A percentile compares a stretch with the other conserved stretches of the same genome.
phyloP scores from a whole-genome alignment of 176 grass and related monocot genomes.

The Aegilops sharonensis region DNA sequence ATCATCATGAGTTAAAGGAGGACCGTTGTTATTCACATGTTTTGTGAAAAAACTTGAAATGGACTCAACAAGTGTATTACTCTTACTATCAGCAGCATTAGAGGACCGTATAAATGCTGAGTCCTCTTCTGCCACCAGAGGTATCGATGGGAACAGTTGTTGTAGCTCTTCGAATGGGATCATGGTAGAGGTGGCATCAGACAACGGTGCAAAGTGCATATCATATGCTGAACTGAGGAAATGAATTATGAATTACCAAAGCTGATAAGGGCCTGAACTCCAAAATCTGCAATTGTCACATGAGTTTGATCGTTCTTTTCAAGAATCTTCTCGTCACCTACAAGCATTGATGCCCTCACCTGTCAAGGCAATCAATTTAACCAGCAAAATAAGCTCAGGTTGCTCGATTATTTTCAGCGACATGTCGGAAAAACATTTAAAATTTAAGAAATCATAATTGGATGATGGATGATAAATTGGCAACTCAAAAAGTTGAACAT shows the following conservation, averaged over 20 bases:
- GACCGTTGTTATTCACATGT: conserved; percentile 35
- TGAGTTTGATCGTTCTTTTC: conserved; percentile 76
- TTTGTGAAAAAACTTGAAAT: conserved; percentile 56
- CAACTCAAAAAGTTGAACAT: neutral
- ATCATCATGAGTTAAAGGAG: conserved; percentile 52
- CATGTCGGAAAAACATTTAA: neutral
- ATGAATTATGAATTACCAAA: conserved; percentile 41
- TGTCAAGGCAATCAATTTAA: conserved; percentile 34
- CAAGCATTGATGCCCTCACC: conserved; percentile 77
- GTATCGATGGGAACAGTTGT: conserved; percentile 70
- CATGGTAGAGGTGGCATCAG: conserved; percentile 21
- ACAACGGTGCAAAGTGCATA: conserved; percentile 4
- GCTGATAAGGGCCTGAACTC: conserved; percentile 88
- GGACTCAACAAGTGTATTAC: conserved; percentile 44
- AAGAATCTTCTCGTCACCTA: conserved; percentile 53
- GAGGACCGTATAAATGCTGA: conserved; percentile 55
- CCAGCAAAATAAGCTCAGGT: neutral
- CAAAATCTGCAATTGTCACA: conserved; percentile 82
- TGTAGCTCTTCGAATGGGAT: conserved; percentile 58
- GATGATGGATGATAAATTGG: neutral
- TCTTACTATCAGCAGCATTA: neutral
- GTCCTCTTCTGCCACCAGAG: conserved; percentile 89
- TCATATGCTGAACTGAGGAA: conserved; percentile 6
- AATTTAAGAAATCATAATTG: conserved; percentile 7
- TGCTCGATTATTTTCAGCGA: neutral